Conservation (phyloP, 768 basidiomycete species). For the Xerocomellus intermedius region DNA sequence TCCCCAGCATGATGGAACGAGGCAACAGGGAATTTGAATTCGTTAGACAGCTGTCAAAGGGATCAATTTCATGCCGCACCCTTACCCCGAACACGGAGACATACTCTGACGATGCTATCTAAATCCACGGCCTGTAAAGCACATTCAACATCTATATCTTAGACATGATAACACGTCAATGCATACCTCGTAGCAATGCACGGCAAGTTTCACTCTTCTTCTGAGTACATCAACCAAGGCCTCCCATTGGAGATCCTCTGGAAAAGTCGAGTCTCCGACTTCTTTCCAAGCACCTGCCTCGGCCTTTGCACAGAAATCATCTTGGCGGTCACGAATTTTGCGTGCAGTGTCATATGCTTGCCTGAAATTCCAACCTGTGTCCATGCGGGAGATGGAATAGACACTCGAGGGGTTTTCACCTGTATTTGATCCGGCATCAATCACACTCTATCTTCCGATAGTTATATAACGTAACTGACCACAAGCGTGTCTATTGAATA, state of each 20-base stretch:
- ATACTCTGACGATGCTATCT: constrained; percentile 65
- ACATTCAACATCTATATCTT: not conserved
- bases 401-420: constrained; percentile 36
- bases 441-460: not conserved
- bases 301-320: constrained; percentile 65
- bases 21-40: constrained; percentile 78
- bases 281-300: constrained; percentile 44
- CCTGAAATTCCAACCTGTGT: constrained; percentile 74
- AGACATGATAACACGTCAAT: not conserved
- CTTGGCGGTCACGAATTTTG: constrained; percentile 65
- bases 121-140: constrained; percentile 58
- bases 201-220: constrained; percentile 59
- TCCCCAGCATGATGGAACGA: constrained; percentile 81
- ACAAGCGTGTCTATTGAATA: constrained; percentile 36
- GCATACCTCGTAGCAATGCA: constrained; percentile 39
- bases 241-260: constrained; percentile 72
- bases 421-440: not conserved
- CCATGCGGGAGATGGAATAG: constrained; percentile 65
- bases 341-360: constrained; percentile 77
- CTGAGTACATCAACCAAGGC: constrained; percentile 74
- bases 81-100: constrained; percentile 19
- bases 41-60: constrained; percentile 61
- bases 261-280: constrained; percentile 40
- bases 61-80: not conserved
- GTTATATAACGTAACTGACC: constrained; percentile 31